Base-by-base conservation (phyloP, 176 grass and related monocot species). In the Oryza brachyantha region DNA sequence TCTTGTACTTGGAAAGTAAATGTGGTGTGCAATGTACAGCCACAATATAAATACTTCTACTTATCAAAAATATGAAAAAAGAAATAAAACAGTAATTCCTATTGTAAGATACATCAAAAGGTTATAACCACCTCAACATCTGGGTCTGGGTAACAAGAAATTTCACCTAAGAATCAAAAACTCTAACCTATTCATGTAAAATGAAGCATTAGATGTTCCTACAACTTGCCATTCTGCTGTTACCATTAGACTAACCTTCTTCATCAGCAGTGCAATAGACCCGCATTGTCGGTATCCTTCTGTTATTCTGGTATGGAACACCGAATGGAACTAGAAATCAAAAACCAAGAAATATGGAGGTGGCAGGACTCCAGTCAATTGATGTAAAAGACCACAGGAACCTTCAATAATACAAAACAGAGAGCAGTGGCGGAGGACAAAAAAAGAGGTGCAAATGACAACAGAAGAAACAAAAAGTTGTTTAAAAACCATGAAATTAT, bases 191-290 rank as follows among this genome's bases (percentile, higher is more conserved):
- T 48, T 48, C 45, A 48, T 48, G 52, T 3, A 57, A 57, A 57
- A 24, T 13, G 10, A 7, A 57, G 24, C 19, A 22, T 57, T 57
- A 24, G 21, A 24, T 5, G 68, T 16, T 61, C 38, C 38, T 72
- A 29, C 22, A 3, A 29, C 17, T 60, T 29, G 14, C 24, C 40
- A 31, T 50, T 75, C 52, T 52, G 38, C 52, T 25, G 50, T 19
- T 57, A 42, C 32, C 70, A 62, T 28, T 37, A 75, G 35, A 78
- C 73, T 66, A 34, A 87, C 86, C 86, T 78, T 87, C 66, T 45
- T 73, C 60, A 4, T 79, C 80, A 72, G 74, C 61, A 48, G 48
- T 36, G 31, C 85, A 87, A 29, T 0, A 52, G 66, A 83, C 16
- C 37, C 67, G 61, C 67, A 66, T 12, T 29, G 27, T 34, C 3